Percentiles rank a stretch among this genome's conserved stretches.
These are phyloP conservation scores for Ogataea populi-albae DNA, from an alignment of 805 yeast species.

Conservation along the genomic window DNA sequence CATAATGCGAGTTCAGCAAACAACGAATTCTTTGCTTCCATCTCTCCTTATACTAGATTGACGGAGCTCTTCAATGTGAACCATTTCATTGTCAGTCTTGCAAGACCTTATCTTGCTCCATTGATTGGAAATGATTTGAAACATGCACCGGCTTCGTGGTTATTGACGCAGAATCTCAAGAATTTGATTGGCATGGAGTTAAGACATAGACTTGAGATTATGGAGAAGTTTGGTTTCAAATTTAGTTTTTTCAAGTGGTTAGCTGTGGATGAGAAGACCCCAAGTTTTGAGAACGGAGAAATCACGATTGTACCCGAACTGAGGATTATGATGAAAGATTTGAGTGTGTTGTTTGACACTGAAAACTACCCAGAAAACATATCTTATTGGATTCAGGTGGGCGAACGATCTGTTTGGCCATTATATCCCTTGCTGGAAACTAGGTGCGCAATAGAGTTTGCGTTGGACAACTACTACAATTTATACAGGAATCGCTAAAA, in stretches of 20 bases:
- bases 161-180: slow-evolving; percentile 33
- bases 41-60: slow-evolving; percentile 77
- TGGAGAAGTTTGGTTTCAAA: slow-evolving; percentile 75
- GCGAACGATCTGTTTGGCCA: slow-evolving; percentile 94
- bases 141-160: slow-evolving; percentile 47
- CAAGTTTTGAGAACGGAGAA: slow-evolving; percentile 70
- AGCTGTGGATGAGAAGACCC: slow-evolving; percentile 85
- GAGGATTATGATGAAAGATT: slow-evolving; percentile 62
- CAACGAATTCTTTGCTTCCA: slow-evolving; percentile 24
- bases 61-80: slow-evolving; percentile 94
- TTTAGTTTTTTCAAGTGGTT: slow-evolving; percentile 68
- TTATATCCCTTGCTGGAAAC: slow-evolving; percentile 80
- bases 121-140: slow-evolving; percentile 77
- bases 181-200: slow-evolving; percentile 71
- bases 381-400: slow-evolving; percentile 85
- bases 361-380: slow-evolving; percentile 68
- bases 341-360: slow-evolving; percentile 76
- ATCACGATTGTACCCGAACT: slow-evolving; percentile 89
- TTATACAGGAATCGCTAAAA: slow-evolving; percentile 23
- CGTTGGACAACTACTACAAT: slow-evolving; percentile 71
- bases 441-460: slow-evolving; percentile 85
- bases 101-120: slow-evolving; percentile 93
- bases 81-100: slow-evolving; percentile 85
- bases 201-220: slow-evolving; percentile 76
- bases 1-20: slow-evolving; percentile 37